These are phyloP conservation scores for Moelleriella libera DNA, from an alignment of 2,329 filamentous ascomycete genomes.

Conservation along the genomic window DNA sequence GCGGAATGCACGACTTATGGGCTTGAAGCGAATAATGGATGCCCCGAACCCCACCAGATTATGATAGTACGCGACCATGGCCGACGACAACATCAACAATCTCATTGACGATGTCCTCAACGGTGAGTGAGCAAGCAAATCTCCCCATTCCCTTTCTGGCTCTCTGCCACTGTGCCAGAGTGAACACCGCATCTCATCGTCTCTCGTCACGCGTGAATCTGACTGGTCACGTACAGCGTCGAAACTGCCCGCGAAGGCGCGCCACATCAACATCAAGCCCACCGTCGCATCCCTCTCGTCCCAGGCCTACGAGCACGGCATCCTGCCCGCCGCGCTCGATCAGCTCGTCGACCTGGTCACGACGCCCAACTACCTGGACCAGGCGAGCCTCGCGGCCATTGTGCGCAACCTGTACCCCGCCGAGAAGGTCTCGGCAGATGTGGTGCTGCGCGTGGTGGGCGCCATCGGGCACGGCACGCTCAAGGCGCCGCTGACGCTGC, in stretches of 20 bases:
- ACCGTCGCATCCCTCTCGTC: slow-evolving; percentile 49
- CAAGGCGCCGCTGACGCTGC: slow-evolving; percentile 58
- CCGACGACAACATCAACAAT: slow-evolving; percentile 17
- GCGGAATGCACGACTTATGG: too few species aligned
- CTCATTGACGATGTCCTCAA: slow-evolving; percentile 22
- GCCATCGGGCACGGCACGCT: slow-evolving; percentile 63
- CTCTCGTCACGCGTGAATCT: neutral
- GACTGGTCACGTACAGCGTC: slow-evolving; percentile 27
- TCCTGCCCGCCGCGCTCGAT: slow-evolving; percentile 44
- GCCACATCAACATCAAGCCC: slow-evolving; percentile 46
- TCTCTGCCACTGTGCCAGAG: too few species aligned
- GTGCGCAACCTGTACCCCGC: slow-evolving; percentile 65
- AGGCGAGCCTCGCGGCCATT: slow-evolving; percentile 54
- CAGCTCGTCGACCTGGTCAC: slow-evolving; percentile 54
- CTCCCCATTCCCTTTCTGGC: too few species aligned
- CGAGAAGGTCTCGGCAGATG: slow-evolving; percentile 42
- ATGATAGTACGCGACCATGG: slow-evolving; percentile 6
- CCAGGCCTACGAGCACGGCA: slow-evolving; percentile 52
- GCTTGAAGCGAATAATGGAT: too few species aligned
- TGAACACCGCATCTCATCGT: too few species aligned
- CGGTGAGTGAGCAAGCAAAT: slow-evolving; percentile 8
- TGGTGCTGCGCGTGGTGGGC: slow-evolving; percentile 53
- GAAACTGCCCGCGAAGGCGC: slow-evolving; percentile 49
- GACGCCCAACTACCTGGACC: slow-evolving; percentile 56
- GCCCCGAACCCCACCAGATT: neutral